Base-by-base conservation (phyloP, 129 eudicot species). In the Kitagawia praeruptora region DNA sequence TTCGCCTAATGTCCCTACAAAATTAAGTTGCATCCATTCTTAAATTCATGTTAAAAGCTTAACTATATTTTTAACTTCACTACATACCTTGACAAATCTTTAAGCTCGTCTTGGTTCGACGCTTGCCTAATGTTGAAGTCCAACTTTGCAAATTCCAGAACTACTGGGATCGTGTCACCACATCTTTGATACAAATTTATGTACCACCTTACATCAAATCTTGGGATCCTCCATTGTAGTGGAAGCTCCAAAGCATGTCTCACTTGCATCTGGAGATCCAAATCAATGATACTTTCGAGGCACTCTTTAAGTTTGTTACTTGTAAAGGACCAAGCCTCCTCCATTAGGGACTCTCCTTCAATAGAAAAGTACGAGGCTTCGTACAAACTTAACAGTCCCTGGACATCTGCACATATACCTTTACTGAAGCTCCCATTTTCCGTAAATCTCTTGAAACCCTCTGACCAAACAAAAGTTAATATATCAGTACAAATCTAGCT, bases 361-460 rank as follows among this genome's bases (percentile, higher is more conserved):
- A 82, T 69, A 49, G 88, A 88, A 64, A 87, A 45, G 75, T 87
- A 70, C 16, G 96, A 85, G 46, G 96, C 93, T 85, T 91, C 96
- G 49, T 82, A 91, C 75, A 89, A 81, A 84, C 96, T 89, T 75
- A 91, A 31, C 75, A 89, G 34, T 4, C 90, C 91, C 49, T 51
- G 2, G 13, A 63, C 80, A 80, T 91, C 91, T 31, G 84, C 77
- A 25, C 21, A 11, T 34, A 83, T 42, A 27, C 84, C 79, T 34
- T 69, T 16, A 11, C 5, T 69, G 70, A 63, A 25, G 70, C 38
- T 63, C 13, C 28, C 34, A n/a, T 63, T 27, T 12, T 9, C 70
- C 14, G n/a, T 58, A 58, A 58, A 58, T 23, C 31, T 58, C 67
- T n/a, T 58, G 28, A 58, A 58, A n/a, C 31, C 67, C 28, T 58